These are phyloP conservation scores for Dryas octopetala DNA, from an alignment of 306 rosid genomes.

Conservation along the genomic window DNA sequence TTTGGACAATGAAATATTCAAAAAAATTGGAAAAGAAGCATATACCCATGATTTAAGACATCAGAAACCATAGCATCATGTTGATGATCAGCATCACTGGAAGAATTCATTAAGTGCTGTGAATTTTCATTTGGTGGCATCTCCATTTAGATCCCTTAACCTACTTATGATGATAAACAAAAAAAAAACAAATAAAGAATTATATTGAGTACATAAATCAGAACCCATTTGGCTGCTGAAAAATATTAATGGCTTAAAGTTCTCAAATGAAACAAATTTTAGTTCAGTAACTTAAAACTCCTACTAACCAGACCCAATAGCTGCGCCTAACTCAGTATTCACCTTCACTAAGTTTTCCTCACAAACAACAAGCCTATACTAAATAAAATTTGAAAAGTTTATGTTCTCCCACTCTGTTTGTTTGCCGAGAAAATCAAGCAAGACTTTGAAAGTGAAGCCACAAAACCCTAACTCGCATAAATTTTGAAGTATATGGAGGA, in stretches of 20 bases:
- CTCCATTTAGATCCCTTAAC: constrained; percentile 45
- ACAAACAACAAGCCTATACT: too few species aligned
- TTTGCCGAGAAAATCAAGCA: not conserved
- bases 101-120: constrained; percentile 31
- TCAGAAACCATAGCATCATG: constrained; percentile 33
- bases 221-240: not conserved
- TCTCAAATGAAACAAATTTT: not conserved
- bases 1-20: not conserved
- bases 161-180: not conserved
- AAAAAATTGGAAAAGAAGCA: not conserved
- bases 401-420: not conserved
- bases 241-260: not conserved
- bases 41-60: constrained; percentile 35
- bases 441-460: not conserved
- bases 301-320: not conserved
- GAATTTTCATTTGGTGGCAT: constrained; percentile 41
- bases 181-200: not conserved
- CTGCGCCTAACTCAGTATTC: not conserved
- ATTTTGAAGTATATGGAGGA: not conserved
- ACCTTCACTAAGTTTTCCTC: not conserved
- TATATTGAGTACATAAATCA: not conserved
- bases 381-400: not conserved
- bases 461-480: not conserved
- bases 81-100: constrained; percentile 39
- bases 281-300: not conserved